Base-by-base conservation (phyloP, 805 yeast species). In the Ogataea pini region DNA sequence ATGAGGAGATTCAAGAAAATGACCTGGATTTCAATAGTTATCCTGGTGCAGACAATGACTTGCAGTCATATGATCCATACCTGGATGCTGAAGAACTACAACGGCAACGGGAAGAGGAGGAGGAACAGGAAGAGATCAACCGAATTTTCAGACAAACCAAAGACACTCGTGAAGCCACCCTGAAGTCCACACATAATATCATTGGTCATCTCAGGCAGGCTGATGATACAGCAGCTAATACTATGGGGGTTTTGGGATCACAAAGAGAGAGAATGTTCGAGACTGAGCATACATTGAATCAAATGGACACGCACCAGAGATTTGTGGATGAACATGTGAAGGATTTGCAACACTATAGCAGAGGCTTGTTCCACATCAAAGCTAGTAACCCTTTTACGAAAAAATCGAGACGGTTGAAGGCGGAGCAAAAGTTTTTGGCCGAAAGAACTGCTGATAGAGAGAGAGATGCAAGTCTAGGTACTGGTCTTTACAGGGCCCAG, bases 231-330 rank as follows among this genome's bases (percentile, higher is more conserved):
- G 92, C 89, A 31, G 73, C 83, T 53, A 91, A 92, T 63, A 86
- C 97, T 0, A 69, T 92, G 53, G 97, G 97, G 24, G 81, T 89
- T 81, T 76, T 94, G 42, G 99, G 99, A 20, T 80, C 91, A n/a
- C 98, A 94, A 67, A 83, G 94, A 48, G 97, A 90, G 63, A 76
- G 89, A 42, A 72, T 94, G 54, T 87, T 85, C 65, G 82, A 80
- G 60, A 83, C 91, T 17, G 97, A 94, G 63, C 80, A 80, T 55
- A 84, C 84, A 55, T 71, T 92, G 56, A 80, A 86, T 46, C 70
- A 87, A 46, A 89, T 95, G 44, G 86, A 83, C 49, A 84, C 89
- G 3, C 96, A 90, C 64, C 87, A 88, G 49, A 74, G 82, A 57
- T 79, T 87, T 46, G 96, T 96, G 4, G 90, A 86, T 54, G 88